phyloP scores from a whole-genome alignment of 2,329 filamentous ascomycete species.

The Didymella arachidicola region DNA sequence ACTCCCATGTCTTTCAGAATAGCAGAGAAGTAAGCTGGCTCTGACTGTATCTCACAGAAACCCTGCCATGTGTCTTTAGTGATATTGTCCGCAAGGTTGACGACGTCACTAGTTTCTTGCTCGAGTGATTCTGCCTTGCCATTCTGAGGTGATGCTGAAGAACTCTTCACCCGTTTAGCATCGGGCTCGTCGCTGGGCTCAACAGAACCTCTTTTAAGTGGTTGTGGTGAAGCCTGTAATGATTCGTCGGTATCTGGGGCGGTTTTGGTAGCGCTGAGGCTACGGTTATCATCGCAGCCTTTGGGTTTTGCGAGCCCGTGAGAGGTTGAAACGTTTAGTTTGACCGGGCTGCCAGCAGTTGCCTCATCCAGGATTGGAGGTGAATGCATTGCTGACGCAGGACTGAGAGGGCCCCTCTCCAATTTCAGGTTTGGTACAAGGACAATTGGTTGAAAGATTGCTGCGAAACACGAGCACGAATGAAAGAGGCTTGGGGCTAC shows the following conservation, averaged over 20 bases:
- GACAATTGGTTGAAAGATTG: not conserved
- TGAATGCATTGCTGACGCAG: not conserved
- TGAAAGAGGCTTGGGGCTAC: not conserved
- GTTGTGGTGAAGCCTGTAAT: not conserved
- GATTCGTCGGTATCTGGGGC: not conserved
- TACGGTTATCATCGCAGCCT: not conserved
- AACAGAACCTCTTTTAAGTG: not conserved
- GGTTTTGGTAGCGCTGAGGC: not conserved
- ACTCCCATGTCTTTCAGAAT: slow-evolving; percentile 84
- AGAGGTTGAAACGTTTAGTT: not conserved
- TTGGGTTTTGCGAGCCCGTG: not conserved
- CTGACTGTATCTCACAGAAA: slow-evolving; percentile 87
- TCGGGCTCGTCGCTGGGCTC: not conserved
- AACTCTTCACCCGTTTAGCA: slow-evolving; percentile 4
- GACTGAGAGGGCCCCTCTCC: not conserved
- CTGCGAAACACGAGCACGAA: not conserved
- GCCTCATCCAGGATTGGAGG: not conserved
- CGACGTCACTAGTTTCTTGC: slow-evolving; percentile 26
- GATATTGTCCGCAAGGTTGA: slow-evolving; percentile 41
- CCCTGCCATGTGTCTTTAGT: slow-evolving; percentile 67
- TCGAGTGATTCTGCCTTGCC: not conserved
- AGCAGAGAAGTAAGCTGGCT: slow-evolving; percentile 84
- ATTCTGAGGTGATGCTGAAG: not conserved
- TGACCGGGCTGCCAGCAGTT: not conserved
- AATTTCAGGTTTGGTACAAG: not conserved